Base-by-base conservation (phyloP, 768 basidiomycete genomes). In the Amanita brunnescens region DNA sequence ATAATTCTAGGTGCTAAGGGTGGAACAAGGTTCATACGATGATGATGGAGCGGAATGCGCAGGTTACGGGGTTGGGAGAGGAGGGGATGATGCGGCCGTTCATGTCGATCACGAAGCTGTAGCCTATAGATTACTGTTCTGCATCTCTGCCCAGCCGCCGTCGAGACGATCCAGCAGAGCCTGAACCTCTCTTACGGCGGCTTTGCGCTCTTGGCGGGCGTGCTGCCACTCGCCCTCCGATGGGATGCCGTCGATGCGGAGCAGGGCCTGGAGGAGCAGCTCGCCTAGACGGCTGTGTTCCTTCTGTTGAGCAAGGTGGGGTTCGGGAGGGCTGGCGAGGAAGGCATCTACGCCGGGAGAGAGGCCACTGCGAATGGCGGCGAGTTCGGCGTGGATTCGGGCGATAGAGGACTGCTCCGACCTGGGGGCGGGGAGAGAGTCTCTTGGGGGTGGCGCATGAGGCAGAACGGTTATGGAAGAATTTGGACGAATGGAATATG, bases 111-210 rank as follows among this genome's bases (percentile, higher is more conserved):
- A 61, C 57, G 2, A 58, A 58, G 45, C 38, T 58, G 45, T 58
- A 57, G 16, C 26, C 29, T 55, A 50, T 23, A 40, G 16, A 49
- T 8, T 26, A 26, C 13, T n/a, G 7, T 41, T 51, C 35, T 51
- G 50, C 6, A 51, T 51, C 13, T 51, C 54, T 33, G 65, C 63
- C 85, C 87, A 90, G 5, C 77, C 83, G 21, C 70, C 75, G 63
- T 95, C 93, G 42, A 95, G 71, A 53, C 75, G 73, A 62, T 93
- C 91, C 53, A 97, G 75, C 57, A 91, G 73, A 21, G 70, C 75
- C 69, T 97, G 94, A 13, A 96, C 85, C 59, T 85, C 81, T 56
- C 77, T 83, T 44, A 98, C 93, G 1, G 90, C 94, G 29, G 77
- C 80, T 67, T 95, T 96, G 55, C 94, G 74, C 63, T 87, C 80